Base-by-base conservation (phyloP, 2,329 filamentous ascomycete genomes). In the Scleromitrula shiraiana region DNA sequence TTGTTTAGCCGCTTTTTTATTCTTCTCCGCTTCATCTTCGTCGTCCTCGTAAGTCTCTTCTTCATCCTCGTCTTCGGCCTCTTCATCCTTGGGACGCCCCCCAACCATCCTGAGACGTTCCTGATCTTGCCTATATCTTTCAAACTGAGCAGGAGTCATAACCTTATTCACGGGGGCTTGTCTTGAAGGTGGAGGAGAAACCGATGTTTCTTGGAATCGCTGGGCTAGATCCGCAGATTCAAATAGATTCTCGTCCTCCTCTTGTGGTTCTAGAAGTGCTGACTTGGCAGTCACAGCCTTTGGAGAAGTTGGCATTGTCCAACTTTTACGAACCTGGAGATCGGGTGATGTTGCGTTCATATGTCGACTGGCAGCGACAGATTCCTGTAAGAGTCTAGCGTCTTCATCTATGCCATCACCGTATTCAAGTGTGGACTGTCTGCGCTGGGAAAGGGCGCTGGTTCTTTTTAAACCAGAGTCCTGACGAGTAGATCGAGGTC, bases 101-200 rank as follows among this genome's bases (percentile, higher is more conserved):
- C 67, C 52, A 65, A 73, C 30, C 72, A 72, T 47, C 76, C 56
- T 58, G 17, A 62, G 72, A n/a, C 79, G 74, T 55, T 82, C 82
- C 60, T 87, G 83, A 61, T 93, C 84, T 59, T 83, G 76, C 53
- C 82, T 78, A 59, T 90, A 91, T 55, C 77, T 77, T 63, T 95
- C 88, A 57, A 94, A 95, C 63, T 95, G 81, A 9, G 83, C 86
- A 1, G 85, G 85, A 2, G 89, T 95, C 87, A 95, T 95, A 53
- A 93, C 84, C 65, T 93, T 93, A 63, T 78, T 84, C 17, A 72
- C 70, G 7, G 74, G 66, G 2, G 70, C 41, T n/a, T 38, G 33
- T n/a, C 46, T 42, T 29, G 23, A 50, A 22, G 49, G 17, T 23
- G 46, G 46, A n/a, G 54, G 52, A 3, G 53, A 47, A 3, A 35